These are phyloP conservation scores for Ogataea philodendri DNA, from an alignment of 805 yeast species.

Conservation along the genomic window DNA sequence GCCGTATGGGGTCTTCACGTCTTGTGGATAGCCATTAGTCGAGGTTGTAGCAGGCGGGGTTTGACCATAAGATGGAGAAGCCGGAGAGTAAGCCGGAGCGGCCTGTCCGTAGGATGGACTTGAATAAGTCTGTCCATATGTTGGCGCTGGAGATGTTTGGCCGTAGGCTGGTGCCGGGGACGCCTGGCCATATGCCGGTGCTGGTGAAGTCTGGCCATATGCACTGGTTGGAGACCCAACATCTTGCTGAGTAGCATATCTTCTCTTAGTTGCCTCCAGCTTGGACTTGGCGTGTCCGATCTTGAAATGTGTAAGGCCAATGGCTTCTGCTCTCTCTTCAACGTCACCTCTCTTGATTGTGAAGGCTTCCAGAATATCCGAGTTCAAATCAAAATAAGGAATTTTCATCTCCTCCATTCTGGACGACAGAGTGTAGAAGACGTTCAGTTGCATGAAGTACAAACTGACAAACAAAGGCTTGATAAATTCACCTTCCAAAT, in stretches of 20 bases:
- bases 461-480: slow-evolving; percentile 91
- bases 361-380: slow-evolving; percentile 83
- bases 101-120: slow-evolving; percentile 30
- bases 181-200: slow-evolving; percentile 26
- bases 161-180: slow-evolving; percentile 34
- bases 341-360: slow-evolving; percentile 81
- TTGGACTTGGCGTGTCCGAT: slow-evolving; percentile 84
- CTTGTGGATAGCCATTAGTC: slow-evolving; percentile 24
- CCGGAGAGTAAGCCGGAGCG: slow-evolving; percentile 32
- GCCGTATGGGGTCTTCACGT: slow-evolving; percentile 28
- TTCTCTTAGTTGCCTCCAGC: slow-evolving; percentile 76
- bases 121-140: slow-evolving; percentile 20
- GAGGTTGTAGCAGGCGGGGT: slow-evolving; percentile 28
- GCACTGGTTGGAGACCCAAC: slow-evolving; percentile 31
- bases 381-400: slow-evolving; percentile 85
- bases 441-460: slow-evolving; percentile 96
- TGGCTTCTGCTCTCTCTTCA: slow-evolving; percentile 84
- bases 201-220: slow-evolving; percentile 15
- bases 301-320: slow-evolving; percentile 88
- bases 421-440: slow-evolving; percentile 87
- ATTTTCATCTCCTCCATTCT: slow-evolving; percentile 95
- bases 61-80: slow-evolving; percentile 38
- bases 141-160: slow-evolving; percentile 9
- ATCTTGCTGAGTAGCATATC: slow-evolving; percentile 49
- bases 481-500: slow-evolving; percentile 87